A percentile compares a stretch with the other conserved stretches of the same genome.
Conservation (phyloP, 1,139 yeast species). For the Saccharomyces hybrid region DNA sequence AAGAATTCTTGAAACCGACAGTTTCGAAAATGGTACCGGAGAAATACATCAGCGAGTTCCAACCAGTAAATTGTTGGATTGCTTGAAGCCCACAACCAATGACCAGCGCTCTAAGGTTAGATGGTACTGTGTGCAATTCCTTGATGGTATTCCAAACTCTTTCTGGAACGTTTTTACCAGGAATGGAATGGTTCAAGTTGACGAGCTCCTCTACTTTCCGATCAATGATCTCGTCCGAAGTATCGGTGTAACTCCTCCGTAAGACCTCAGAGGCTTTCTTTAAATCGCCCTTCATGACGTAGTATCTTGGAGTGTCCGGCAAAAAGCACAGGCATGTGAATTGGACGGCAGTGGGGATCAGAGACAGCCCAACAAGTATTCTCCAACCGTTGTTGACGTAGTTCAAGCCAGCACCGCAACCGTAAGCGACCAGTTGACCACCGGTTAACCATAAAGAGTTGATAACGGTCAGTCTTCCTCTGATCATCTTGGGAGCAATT, state of each 20-base stretch:
- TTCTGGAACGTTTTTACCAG: slow-evolving; percentile 47
- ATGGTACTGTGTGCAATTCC: slow-evolving; percentile 65
- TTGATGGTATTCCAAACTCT: slow-evolving; percentile 58
- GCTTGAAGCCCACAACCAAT: slow-evolving; percentile 92
- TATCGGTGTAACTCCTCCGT: slow-evolving; percentile 47
- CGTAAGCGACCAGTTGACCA: slow-evolving; percentile 88
- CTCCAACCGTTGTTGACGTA: slow-evolving; percentile 84
- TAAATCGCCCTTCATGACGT: slow-evolving; percentile 59
- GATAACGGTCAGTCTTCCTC: slow-evolving; percentile 73
- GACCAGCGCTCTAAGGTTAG: slow-evolving; percentile 78
- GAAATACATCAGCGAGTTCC: slow-evolving; percentile 91
- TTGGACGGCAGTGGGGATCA: slow-evolving; percentile 80
- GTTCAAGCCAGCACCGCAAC: slow-evolving; percentile 83
- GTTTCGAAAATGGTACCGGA: slow-evolving; percentile 84
- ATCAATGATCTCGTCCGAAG: slow-evolving; percentile 50
- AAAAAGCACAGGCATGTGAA: slow-evolving; percentile 69
- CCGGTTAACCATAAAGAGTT: slow-evolving; percentile 53
- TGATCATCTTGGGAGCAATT: slow-evolving; percentile 81
- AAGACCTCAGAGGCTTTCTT: slow-evolving; percentile 64
- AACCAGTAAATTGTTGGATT: slow-evolving; percentile 91
- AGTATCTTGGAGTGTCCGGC: slow-evolving; percentile 95
- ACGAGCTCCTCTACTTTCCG: slow-evolving; percentile 54
- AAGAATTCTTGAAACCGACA: slow-evolving; percentile 77
- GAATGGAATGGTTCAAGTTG: slow-evolving; percentile 49
- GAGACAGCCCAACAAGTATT: slow-evolving; percentile 78